phyloP scores from a whole-genome alignment of 2,329 filamentous ascomycete genomes.

The Penicillium sp. region DNA sequence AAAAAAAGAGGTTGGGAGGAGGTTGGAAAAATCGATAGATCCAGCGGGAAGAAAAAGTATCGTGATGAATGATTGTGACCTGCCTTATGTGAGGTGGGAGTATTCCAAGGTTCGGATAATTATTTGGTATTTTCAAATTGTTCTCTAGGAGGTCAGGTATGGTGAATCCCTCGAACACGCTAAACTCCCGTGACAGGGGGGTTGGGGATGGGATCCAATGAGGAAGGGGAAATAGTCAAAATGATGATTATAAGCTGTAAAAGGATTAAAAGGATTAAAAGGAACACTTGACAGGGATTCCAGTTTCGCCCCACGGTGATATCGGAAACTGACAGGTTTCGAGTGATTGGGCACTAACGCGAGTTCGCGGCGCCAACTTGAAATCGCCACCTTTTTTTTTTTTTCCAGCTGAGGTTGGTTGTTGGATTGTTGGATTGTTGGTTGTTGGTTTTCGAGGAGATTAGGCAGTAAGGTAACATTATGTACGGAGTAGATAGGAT shows the following conservation, averaged over 20 bases:
- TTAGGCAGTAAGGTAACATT: neutral
- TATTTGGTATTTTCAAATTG: neutral
- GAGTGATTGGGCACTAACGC: slow-evolving; percentile 11
- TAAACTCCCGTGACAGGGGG: slow-evolving; percentile 22
- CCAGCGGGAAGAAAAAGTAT: neutral
- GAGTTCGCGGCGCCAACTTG: slow-evolving; percentile 15
- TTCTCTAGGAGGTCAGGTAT: slow-evolving; percentile 8
- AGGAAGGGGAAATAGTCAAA: neutral
- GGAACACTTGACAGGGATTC: slow-evolving; percentile 4
- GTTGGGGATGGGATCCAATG: slow-evolving; percentile 19
- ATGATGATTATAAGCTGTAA: neutral
- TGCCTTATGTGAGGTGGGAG: slow-evolving; percentile 22
- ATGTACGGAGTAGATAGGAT: neutral
- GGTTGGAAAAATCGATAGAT: slow-evolving; percentile 15
- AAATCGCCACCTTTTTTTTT: neutral
- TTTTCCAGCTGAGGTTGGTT: neutral
- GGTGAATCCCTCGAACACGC: slow-evolving; percentile 17
- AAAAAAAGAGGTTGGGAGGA: slow-evolving; percentile 5
- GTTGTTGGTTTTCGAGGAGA: neutral
- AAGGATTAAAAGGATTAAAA: no score
- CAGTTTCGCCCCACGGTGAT: slow-evolving; percentile 1
- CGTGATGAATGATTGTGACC: slow-evolving; percentile 12
- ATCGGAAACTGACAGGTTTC: slow-evolving; percentile 16
- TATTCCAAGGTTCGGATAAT: slow-evolving; percentile 11
- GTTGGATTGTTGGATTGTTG: neutral